These are phyloP conservation scores for Tylopilus balloui DNA, from an alignment of 768 basidiomycete species.

Conservation along the genomic window DNA sequence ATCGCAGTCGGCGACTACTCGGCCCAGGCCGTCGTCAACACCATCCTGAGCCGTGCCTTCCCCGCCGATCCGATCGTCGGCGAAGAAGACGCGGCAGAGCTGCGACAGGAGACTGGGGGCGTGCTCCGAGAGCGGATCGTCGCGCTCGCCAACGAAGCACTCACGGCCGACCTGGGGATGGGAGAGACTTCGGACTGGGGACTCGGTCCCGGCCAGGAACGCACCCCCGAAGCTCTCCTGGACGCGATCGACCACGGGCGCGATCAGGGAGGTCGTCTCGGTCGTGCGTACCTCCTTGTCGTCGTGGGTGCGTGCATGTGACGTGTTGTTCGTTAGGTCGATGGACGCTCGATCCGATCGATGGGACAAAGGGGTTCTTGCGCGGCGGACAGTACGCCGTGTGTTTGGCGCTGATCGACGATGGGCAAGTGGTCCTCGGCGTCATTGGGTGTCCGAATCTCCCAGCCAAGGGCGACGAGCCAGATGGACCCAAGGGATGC, in stretches of 20 bases:
- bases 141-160: slow-evolving; percentile 75
- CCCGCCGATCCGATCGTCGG: slow-evolving; percentile 87
- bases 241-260: slow-evolving; percentile 85
- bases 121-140: slow-evolving; percentile 63
- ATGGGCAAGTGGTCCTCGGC: slow-evolving; percentile 74
- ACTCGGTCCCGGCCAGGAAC: slow-evolving; percentile 55
- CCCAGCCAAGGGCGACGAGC: slow-evolving; percentile 47
- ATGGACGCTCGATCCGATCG: slow-evolving; percentile 88
- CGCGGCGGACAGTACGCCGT: slow-evolving; percentile 92
- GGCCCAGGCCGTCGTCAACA: slow-evolving; percentile 87
- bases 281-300: slow-evolving; percentile 48
- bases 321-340: slow-evolving; percentile 44
- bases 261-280: slow-evolving; percentile 62
- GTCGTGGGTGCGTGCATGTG: neutral
- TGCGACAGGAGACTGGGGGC: slow-evolving; percentile 47
- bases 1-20: slow-evolving; percentile 84
- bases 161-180: slow-evolving; percentile 46
- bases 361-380: slow-evolving; percentile 92
- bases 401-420: slow-evolving; percentile 79
- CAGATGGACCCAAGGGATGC: slow-evolving; percentile 64
- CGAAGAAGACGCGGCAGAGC: slow-evolving; percentile 86
- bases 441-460: slow-evolving; percentile 94
- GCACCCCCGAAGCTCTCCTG: slow-evolving; percentile 58
- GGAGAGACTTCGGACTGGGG: slow-evolving; percentile 70
- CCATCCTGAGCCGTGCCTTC: slow-evolving; percentile 72